phyloP scores from a whole-genome alignment of 768 basidiomycete species.

The Vararia minispora region DNA sequence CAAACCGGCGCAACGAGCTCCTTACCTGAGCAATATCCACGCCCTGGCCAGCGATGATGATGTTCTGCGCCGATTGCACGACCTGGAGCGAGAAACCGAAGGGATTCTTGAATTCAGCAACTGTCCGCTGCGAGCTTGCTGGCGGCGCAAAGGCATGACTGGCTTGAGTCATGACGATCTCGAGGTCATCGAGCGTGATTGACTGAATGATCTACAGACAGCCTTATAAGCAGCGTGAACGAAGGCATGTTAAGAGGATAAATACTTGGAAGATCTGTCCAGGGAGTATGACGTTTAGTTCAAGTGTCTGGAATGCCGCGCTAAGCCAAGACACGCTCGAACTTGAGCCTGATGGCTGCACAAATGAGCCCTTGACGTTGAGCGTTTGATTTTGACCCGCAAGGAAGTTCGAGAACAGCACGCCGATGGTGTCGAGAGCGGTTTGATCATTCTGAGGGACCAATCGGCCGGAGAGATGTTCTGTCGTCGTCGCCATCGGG shows the following conservation, averaged over 20 bases:
- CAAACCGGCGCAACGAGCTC: background rate
- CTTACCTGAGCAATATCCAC: slow-evolving; percentile 42
- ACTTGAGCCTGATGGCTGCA: slow-evolving; percentile 43
- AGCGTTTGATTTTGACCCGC: slow-evolving; percentile 54
- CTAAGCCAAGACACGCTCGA: slow-evolving; percentile 51
- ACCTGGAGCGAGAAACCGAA: slow-evolving; percentile 70
- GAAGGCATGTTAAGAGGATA: background rate
- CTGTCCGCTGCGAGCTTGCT: slow-evolving; percentile 42
- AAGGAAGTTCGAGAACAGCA: slow-evolving; percentile 56
- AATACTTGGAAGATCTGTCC: slow-evolving; percentile 43
- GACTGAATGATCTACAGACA: slow-evolving; percentile 44
- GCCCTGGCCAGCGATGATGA: slow-evolving; percentile 38
- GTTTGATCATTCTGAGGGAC: slow-evolving; percentile 43
- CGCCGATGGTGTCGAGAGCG: slow-evolving; percentile 44
- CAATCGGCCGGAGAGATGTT: slow-evolving; percentile 54
- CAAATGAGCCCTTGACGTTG: slow-evolving; percentile 44
- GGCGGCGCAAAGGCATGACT: slow-evolving; percentile 48
- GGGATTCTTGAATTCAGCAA: slow-evolving; percentile 58
- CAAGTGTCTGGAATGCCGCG: slow-evolving; percentile 57
- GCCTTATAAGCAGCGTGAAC: background rate
- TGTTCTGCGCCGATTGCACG: slow-evolving; percentile 39
- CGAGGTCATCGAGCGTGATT: slow-evolving; percentile 47
- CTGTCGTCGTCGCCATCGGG: slow-evolving; percentile 32
- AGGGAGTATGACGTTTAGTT: slow-evolving; percentile 48
- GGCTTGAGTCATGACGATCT: slow-evolving; percentile 37